phyloP scores from a whole-genome alignment of 768 basidiomycete genomes.

The Suillus sp. region DNA sequence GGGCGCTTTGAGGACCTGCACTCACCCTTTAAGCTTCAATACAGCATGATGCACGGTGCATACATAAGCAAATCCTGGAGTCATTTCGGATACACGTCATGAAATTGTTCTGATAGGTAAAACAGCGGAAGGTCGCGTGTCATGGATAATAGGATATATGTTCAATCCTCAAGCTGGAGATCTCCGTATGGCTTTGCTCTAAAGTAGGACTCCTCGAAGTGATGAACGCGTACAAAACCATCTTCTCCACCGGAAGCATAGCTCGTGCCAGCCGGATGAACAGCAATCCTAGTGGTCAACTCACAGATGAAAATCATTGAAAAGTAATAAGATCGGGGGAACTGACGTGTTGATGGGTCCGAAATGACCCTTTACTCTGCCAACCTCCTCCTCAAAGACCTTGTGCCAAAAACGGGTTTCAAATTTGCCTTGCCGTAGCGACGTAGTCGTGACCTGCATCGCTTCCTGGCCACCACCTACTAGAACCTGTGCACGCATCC shows the following conservation, averaged over 20 bases:
- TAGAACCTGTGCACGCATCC: constrained; percentile 55
- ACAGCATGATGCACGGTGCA: background rate
- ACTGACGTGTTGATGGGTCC: constrained; percentile 95
- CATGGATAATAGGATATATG: constrained; percentile 15
- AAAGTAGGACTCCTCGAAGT: constrained; percentile 95
- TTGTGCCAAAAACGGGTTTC: constrained; percentile 99
- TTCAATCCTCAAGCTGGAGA: constrained; percentile 68
- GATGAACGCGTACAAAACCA: constrained; percentile 89
- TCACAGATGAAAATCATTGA: constrained; percentile 9
- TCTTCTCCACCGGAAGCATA: constrained; percentile 98
- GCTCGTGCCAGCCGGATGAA: constrained; percentile 83
- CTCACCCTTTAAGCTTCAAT: background rate
- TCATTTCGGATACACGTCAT: background rate
- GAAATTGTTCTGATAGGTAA: background rate
- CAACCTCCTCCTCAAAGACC: constrained; percentile 94
- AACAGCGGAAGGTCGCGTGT: background rate
- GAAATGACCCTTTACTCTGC: constrained; percentile 96
- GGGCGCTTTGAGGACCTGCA: background rate
- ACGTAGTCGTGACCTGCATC: constrained; percentile 95
- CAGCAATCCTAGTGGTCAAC: constrained; percentile 68
- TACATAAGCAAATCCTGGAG: background rate
- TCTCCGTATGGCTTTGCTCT: constrained; percentile 90
- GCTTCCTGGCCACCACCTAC: constrained; percentile 98
- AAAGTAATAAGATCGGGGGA: background rate
- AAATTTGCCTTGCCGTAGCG: constrained; percentile 92